phyloP scores from a whole-genome alignment of 352 stramenopile species.

The Bremia lactucae region DNA sequence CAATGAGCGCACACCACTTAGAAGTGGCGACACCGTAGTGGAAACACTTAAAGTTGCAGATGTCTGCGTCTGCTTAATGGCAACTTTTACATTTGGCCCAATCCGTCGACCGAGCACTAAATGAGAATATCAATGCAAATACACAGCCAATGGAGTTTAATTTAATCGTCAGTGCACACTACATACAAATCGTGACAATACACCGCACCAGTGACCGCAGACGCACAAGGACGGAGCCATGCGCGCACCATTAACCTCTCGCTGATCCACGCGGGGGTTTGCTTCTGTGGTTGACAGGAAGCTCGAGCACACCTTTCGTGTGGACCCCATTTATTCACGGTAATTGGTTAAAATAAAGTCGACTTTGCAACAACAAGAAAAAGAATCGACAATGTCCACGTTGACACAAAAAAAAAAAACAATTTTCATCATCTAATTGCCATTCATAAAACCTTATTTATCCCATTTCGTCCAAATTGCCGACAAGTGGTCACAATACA shows the following conservation, averaged over 20 bases:
- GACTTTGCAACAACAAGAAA: neutral
- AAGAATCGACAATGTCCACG: constrained; percentile 6
- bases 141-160: no score
- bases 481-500: constrained; percentile 4
- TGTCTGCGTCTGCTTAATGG: constrained; percentile 12
- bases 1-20: constrained; percentile 21
- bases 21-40: constrained; percentile 1
- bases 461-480: constrained; percentile 10
- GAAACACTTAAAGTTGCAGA: constrained; percentile 10
- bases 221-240: constrained; percentile 43
- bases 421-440: constrained; percentile 25
- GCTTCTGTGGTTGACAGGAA: constrained; percentile 18
- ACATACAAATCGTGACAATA: neutral
- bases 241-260: constrained; percentile 51
- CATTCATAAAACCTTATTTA: constrained; percentile 24
- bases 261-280: constrained; percentile 10
- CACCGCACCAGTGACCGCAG: constrained; percentile 35
- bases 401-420: no score
- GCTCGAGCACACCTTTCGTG: constrained; percentile 2
- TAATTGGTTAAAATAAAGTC: constrained; percentile 13
- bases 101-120: constrained; percentile 11
- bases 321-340: constrained; percentile 1
- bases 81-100: constrained; percentile 3
- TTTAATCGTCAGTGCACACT: no score
- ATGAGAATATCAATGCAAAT: neutral